Evolutionary conservation across 2,329 filamentous ascomycete genomes (phyloP), one percentile per base, ranked within the genome.

Genomic region (Ustulina deusta): DNA sequence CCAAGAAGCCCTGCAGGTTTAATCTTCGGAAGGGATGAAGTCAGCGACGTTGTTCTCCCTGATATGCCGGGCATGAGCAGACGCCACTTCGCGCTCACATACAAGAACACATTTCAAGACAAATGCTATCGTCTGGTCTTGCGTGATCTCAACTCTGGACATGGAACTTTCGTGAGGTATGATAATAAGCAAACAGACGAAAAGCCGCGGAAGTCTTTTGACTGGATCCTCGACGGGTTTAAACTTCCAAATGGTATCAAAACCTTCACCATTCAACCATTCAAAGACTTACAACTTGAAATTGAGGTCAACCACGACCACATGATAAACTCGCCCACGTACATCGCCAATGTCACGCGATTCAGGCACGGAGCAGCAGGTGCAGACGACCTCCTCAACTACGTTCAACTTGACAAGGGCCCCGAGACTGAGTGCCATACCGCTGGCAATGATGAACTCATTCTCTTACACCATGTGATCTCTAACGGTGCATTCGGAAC

Each of bases 81-180:
- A n/a, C 54, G 9, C 15, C 61, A 58, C 7, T 64, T 64, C 34
- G 42, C 61, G 22, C n/a, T 64, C 1, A 64, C 61, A 25, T 64
- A 51, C 11, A 58, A 51, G 42, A 57, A 38, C 3, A 32, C 20
- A 6, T 36, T 56, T 13, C 1, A 1, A 48, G 44, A 48, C 44
- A 25, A 25, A 13, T 1, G 10, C 10, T 25, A 25, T 13, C 44
- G 44, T 2, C 11, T 48, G 6, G 20, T 48, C 2, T 2, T 48
- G 20, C 44, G 44, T 9, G 44, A 27, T 6, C 20, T 48, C 4
- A 20, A 20, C 20, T 48, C 44, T 2, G 25, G 20, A 7, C 13
- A 15, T 25, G 44, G 44, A 13, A 48, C 20, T 9, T 7, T 20
- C 9, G 44, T 25, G 44, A 13, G 2, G 9, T 48, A 48, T 22